Percentiles rank a stretch among this genome's conserved stretches.
These are phyloP conservation scores for Symbiodinium pilosum DNA, from an alignment of 73 alveolate genomes.

Conservation along the genomic window DNA sequence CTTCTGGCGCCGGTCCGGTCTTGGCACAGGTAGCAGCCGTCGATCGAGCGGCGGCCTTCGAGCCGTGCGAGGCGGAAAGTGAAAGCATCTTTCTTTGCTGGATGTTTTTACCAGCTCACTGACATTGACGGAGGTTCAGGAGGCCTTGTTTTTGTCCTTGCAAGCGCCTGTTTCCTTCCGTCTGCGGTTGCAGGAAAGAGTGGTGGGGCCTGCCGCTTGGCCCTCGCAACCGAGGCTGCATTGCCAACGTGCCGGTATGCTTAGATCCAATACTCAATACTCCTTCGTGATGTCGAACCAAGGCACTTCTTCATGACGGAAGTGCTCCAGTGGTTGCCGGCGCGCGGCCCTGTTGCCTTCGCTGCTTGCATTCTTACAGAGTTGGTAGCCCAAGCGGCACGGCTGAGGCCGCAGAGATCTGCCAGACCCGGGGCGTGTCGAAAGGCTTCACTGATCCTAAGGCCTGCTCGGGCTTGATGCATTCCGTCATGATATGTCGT, in stretches of 20 bases:
- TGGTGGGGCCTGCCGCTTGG: not conserved
- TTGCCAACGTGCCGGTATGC: not conserved
- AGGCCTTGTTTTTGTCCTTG: not conserved
- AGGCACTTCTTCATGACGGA: not conserved
- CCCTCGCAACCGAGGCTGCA: not conserved
- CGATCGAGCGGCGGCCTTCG: not conserved
- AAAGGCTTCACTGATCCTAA: not conserved
- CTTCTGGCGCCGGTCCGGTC: no score
- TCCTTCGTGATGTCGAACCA: not conserved
- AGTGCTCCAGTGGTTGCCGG: not conserved
- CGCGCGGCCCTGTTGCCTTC: not conserved
- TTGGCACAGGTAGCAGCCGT: not conserved
- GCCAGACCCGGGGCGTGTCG: not conserved
- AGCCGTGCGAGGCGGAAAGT: not conserved
- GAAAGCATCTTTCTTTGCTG: not conserved
- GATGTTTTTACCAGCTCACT: not conserved
- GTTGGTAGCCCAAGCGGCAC: not conserved
- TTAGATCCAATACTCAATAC: not conserved
- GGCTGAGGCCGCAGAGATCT: not conserved
- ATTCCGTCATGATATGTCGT: not conserved
- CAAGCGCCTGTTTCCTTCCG: not conserved
- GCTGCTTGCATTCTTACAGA: not conserved
- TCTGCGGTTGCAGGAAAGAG: not conserved
- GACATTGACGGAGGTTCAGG: not conserved
- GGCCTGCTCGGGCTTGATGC: not conserved